phyloP scores from a whole-genome alignment of 306 rosid species.

The Prosopis cineraria region DNA sequence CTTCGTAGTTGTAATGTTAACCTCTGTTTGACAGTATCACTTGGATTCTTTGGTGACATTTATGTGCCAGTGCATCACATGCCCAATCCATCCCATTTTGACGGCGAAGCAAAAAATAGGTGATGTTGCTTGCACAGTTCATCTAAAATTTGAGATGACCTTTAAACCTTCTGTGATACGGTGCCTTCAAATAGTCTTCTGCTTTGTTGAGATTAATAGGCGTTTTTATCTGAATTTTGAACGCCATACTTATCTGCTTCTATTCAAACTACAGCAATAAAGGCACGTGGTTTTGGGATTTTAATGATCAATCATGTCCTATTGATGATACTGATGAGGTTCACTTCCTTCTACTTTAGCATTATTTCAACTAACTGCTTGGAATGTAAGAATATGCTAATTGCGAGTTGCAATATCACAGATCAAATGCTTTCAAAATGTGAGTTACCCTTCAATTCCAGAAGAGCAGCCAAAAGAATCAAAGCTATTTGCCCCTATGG shows the following conservation, averaged over 20 bases:
- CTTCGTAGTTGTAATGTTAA: conserved; percentile 28
- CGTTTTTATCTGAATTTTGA: conserved; percentile 11
- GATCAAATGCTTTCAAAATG: conserved; percentile 50
- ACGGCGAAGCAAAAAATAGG: conserved; percentile 53
- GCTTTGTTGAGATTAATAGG: neutral
- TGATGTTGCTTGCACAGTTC: conserved; percentile 28
- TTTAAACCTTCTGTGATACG: neutral
- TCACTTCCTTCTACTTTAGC: conserved; percentile 30
- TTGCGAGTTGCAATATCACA: conserved; percentile 32
- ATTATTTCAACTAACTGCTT: conserved; percentile 19
- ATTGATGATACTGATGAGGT: conserved; percentile 65
- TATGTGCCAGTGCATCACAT: conserved; percentile 61
- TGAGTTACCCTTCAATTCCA: conserved; percentile 57
- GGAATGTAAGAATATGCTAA: conserved; percentile 23
- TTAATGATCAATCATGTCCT: conserved; percentile 27
- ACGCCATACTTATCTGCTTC: neutral
- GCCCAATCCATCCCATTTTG: conserved; percentile 53
- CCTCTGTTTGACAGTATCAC: conserved; percentile 61
- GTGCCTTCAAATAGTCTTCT: conserved; percentile 13
- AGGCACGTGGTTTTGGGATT: conserved; percentile 69
- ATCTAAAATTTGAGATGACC: conserved; percentile 9
- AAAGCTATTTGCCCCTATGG: conserved; percentile 64
- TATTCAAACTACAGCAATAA: conserved; percentile 47
- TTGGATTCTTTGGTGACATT: conserved; percentile 88
- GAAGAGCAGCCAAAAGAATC: conserved; percentile 55